A percentile compares a stretch with the other conserved stretches of the same genome.
phyloP scores from a whole-genome alignment of 1,284 basidiomycete genomes.

The Cryptococcus sp. region DNA sequence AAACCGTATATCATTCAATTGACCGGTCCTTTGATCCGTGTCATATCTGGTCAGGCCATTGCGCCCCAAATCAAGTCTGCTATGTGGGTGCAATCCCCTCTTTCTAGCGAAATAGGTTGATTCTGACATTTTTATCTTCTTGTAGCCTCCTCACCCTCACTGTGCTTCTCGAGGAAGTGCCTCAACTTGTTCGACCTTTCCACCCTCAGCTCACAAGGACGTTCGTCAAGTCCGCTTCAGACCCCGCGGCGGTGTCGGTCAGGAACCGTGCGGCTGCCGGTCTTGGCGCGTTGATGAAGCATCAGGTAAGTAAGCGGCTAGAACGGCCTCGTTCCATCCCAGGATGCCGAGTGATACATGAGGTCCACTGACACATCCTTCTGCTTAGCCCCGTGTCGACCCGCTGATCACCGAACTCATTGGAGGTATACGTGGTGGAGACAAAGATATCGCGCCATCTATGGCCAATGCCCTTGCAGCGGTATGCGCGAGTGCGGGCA shows the following conservation, averaged over 20 bases:
- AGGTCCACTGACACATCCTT: background rate
- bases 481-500: constrained; percentile 70
- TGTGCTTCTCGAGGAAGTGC: constrained; percentile 79
- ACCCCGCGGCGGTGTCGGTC: constrained; percentile 75
- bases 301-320: constrained; percentile 65
- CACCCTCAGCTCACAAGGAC: constrained; percentile 97
- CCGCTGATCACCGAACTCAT: constrained; percentile 82
- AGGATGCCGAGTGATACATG: constrained; percentile 55
- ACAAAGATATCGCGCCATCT: constrained; percentile 74
- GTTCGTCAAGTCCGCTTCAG: constrained; percentile 90
- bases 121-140: constrained; percentile 34
- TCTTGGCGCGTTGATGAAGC: constrained; percentile 88
- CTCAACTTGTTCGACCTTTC: constrained; percentile 92
- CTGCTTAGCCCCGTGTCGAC: constrained; percentile 54
- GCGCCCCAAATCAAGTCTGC: constrained; percentile 89
- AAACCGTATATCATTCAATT: constrained; percentile 96
- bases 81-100: constrained; percentile 56
- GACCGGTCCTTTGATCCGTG: constrained; percentile 93
- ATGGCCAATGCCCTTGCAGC: constrained; percentile 73
- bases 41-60: constrained; percentile 81
- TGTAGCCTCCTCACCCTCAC: constrained; percentile 66
- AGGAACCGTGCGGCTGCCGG: constrained; percentile 79
- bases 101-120: background rate
- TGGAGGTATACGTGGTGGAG: constrained; percentile 58
- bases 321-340: background rate